Conservation (phyloP, 2,329 filamentous ascomycete genomes). For the Penicillium sp. region DNA sequence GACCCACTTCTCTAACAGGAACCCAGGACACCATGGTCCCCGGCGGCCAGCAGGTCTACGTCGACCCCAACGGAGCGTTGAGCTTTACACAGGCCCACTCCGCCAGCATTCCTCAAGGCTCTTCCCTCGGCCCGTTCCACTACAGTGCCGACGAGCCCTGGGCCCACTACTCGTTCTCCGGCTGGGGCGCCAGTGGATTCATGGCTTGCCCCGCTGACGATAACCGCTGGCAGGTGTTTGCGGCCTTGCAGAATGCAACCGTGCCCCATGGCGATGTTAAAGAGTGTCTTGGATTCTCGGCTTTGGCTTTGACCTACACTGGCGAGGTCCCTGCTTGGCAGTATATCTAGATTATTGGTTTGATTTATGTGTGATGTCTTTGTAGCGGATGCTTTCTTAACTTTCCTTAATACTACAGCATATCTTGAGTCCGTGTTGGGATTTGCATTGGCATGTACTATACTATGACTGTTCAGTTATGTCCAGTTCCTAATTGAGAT, state of each 20-base stretch:
- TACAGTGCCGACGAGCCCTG: constrained; percentile 32
- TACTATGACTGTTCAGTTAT: too few species aligned
- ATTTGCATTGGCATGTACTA: too few species aligned
- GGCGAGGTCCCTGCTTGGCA: constrained; percentile 40
- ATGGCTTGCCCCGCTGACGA: constrained; percentile 45
- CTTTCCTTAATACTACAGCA: background rate
- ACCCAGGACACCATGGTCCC: constrained; percentile 55
- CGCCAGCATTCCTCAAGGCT: constrained; percentile 51
- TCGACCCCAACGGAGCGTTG: constrained; percentile 55
- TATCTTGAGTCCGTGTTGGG: too few species aligned
- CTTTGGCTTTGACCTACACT: constrained; percentile 33
- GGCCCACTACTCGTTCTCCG: constrained; percentile 33
- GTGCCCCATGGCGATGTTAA: constrained; percentile 40
- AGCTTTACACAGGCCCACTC: constrained; percentile 61
- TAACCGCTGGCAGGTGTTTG: constrained; percentile 45
- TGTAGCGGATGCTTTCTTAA: background rate
- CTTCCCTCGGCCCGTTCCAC: constrained; percentile 52
- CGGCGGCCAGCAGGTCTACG: constrained; percentile 63
- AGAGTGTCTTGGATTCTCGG: constrained; percentile 44
- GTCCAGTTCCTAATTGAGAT: too few species aligned
- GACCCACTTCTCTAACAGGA: constrained; percentile 20
- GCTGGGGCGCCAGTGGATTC: constrained; percentile 41
- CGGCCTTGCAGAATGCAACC: constrained; percentile 40
- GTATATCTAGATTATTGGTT: constrained; percentile 33
- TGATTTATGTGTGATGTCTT: background rate